Percentiles rank a stretch among this genome's conserved stretches.
phyloP scores from a whole-genome alignment of 176 grass and related monocot species.

The Panicum miliaceum region DNA sequence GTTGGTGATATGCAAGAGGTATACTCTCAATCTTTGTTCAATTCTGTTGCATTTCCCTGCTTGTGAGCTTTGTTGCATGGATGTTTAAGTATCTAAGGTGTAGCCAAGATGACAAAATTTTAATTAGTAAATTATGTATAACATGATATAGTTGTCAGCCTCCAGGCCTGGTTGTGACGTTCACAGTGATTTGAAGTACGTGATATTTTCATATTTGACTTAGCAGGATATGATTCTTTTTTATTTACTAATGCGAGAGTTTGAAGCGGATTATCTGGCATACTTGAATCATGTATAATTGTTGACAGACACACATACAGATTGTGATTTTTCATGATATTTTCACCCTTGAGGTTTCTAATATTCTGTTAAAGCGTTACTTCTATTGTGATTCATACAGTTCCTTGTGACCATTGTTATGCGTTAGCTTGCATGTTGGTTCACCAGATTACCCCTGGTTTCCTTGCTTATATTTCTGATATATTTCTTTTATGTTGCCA shows the following conservation, averaged over 20 bases:
- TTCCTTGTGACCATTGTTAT: slow-evolving; percentile 26
- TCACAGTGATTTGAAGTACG: background rate
- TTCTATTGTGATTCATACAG: background rate
- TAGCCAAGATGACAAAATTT: slow-evolving; percentile 12
- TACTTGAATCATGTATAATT: background rate
- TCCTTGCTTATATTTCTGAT: slow-evolving; percentile 19
- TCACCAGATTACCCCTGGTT: background rate
- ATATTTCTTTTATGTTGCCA: slow-evolving; percentile 34
- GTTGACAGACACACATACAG: slow-evolving; percentile 27
- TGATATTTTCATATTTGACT: background rate
- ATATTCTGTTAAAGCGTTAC: background rate
- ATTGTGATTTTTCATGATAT: background rate
- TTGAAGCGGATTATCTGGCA: background rate
- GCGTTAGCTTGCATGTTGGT: background rate
- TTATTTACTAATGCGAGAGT: background rate
- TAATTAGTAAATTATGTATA: background rate
- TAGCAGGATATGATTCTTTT: background rate
- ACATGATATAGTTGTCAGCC: background rate
- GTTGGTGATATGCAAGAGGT: slow-evolving; percentile 98
- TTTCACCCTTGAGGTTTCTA: background rate
- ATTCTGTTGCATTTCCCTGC: slow-evolving; percentile 15
- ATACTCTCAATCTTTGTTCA: slow-evolving; percentile 25
- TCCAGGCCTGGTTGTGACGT: background rate
- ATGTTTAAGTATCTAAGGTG: background rate
- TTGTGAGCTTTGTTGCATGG: background rate